phyloP scores from a whole-genome alignment of 371 early-diverging fungal genomes.

The Phascolomyces articulosus region DNA sequence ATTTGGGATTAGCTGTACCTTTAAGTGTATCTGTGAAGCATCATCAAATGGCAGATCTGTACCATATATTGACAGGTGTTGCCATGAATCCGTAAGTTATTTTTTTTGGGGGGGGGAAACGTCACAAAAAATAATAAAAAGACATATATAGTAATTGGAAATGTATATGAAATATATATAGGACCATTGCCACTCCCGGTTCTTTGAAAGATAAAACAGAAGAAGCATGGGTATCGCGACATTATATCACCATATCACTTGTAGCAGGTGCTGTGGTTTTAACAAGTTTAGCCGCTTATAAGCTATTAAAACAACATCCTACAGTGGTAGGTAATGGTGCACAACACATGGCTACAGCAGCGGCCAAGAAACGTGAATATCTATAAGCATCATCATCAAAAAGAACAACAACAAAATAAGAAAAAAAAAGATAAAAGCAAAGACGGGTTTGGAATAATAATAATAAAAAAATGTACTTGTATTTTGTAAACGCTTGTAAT shows the following conservation, averaged over 20 bases:
- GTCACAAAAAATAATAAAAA: background rate
- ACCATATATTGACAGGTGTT: slow-evolving; percentile 80
- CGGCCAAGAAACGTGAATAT: slow-evolving; percentile 25
- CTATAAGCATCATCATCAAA: too few species aligned
- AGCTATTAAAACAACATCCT: slow-evolving; percentile 42
- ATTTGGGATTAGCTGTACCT: slow-evolving; percentile 83
- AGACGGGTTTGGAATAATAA: background rate
- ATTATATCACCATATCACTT: slow-evolving; percentile 41
- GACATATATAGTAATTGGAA: background rate
- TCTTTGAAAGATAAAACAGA: slow-evolving; percentile 41
- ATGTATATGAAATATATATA: slow-evolving; percentile 4
- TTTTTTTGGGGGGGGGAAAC: too few species aligned
- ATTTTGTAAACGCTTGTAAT: slow-evolving; percentile 18
- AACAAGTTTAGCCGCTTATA: slow-evolving; percentile 45
- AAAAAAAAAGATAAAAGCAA: too few species aligned
- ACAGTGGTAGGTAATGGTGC: slow-evolving; percentile 14
- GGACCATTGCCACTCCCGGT: slow-evolving; percentile 50
- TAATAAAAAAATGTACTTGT: slow-evolving; percentile 17
- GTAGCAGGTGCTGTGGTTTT: slow-evolving; percentile 46
- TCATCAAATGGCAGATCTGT: slow-evolving; percentile 85
- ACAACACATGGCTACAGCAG: slow-evolving; percentile 22
- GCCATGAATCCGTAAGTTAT: slow-evolving; percentile 83
- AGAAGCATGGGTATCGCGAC: slow-evolving; percentile 39
- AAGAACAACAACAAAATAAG: too few species aligned
- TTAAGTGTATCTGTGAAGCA: slow-evolving; percentile 88